Conservation (phyloP, 83 land plant genomes). For the Picea engelmannii region DNA sequence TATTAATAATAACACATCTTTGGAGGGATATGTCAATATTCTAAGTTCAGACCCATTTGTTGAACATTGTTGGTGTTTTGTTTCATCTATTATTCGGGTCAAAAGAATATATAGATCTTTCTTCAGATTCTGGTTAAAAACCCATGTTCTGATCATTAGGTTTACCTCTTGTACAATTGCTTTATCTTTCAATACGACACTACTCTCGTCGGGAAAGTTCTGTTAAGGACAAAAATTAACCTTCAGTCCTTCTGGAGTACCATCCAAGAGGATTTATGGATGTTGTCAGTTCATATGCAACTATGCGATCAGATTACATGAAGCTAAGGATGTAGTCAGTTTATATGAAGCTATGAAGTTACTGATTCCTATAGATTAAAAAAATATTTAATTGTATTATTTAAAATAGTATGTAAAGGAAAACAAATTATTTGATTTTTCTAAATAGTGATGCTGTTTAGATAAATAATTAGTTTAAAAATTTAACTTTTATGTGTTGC, state of each 20-base stretch:
- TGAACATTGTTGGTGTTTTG: background rate
- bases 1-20: background rate
- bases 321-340: constrained; percentile 43
- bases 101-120: background rate
- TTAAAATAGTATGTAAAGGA: no score
- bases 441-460: no score
- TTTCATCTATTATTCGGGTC: background rate
- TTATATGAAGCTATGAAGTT: background rate
- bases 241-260: constrained; percentile 22
- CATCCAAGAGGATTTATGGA: constrained; percentile 40
- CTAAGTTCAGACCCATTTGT: background rate
- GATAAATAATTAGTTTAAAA: no score
- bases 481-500: no score
- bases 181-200: background rate
- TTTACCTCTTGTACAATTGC: background rate
- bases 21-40: background rate
- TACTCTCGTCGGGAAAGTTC: background rate
- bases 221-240: background rate
- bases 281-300: constrained; percentile 37
- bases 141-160: background rate
- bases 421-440: no score
- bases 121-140: background rate
- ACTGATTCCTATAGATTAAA: no score
- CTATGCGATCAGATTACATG: constrained; percentile 45
- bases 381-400: no score